These are phyloP conservation scores for Cokeromyces recurvatus DNA, from an alignment of 371 early-diverging fungal species.

Conservation along the genomic window DNA sequence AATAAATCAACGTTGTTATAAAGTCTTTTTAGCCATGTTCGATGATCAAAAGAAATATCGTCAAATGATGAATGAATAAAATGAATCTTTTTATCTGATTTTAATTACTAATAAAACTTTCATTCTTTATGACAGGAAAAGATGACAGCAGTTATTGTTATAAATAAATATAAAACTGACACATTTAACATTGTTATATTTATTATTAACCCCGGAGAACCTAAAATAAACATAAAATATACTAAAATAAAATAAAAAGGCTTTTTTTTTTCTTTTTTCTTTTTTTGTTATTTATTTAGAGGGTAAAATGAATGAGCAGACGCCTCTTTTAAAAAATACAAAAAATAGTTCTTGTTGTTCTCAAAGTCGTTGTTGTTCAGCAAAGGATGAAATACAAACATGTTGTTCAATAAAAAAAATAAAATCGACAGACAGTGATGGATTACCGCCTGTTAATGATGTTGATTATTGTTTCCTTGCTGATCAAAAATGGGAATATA, in stretches of 20 bases:
- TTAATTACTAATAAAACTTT: no score
- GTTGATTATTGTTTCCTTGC: slow-evolving; percentile 19
- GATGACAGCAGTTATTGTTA: no score
- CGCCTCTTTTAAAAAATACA: slow-evolving; percentile 15
- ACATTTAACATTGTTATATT: no score
- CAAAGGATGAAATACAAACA: slow-evolving; percentile 1
- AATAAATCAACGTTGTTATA: slow-evolving; percentile 52
- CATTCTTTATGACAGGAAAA: no score
- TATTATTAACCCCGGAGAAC: no score
- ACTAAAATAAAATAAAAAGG: no score
- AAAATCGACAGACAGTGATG: not conserved
- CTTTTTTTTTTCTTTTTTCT: slow-evolving; percentile 5
- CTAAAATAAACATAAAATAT: no score
- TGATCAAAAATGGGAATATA: slow-evolving; percentile 51
- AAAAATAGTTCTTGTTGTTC: not conserved
- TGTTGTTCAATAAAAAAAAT: slow-evolving; percentile 14
- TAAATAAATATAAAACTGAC: slow-evolving; percentile 1
- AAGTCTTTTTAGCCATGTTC: slow-evolving; percentile 57
- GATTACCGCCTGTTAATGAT: slow-evolving; percentile 1
- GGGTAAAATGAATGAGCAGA: slow-evolving; percentile 17
- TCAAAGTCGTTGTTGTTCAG: no score
- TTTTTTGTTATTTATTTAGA: not conserved
- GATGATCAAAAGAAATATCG: slow-evolving; percentile 53
- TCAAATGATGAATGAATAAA: slow-evolving; percentile 38
- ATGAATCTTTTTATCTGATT: not conserved